Evolutionary conservation across 2,329 filamentous ascomycete genomes (phyloP).

Genomic region (Penicillium thymicola): DNA sequence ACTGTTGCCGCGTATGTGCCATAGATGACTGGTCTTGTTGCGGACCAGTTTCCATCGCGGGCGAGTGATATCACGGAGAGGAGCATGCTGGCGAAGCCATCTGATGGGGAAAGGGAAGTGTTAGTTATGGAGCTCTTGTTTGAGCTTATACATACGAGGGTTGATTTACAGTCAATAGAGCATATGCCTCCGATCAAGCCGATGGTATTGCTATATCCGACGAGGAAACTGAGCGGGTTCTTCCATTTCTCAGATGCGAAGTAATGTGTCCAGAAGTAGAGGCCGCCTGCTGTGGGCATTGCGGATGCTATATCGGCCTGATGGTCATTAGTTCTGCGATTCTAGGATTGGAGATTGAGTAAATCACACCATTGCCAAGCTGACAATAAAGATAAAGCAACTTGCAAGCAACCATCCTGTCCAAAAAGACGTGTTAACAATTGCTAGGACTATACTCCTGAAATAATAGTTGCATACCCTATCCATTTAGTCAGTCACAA

Average conservation of each 20-base stretch:
- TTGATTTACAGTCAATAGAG: slow-evolving; percentile 56
- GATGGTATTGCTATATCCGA: slow-evolving; percentile 61
- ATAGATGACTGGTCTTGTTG: slow-evolving; percentile 54
- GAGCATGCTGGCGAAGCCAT: slow-evolving; percentile 45
- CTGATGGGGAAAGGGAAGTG: neutral
- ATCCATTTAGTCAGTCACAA: neutral
- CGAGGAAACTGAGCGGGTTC: slow-evolving; percentile 58
- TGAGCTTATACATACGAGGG: no score
- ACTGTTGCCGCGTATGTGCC: slow-evolving; percentile 55
- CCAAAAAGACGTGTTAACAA: neutral
- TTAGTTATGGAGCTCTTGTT: neutral
- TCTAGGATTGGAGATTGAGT: neutral
- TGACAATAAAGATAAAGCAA: slow-evolving; percentile 57
- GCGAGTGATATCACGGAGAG: slow-evolving; percentile 55
- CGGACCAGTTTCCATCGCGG: slow-evolving; percentile 53
- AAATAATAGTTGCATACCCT: slow-evolving; percentile 9
- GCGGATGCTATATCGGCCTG: slow-evolving; percentile 51
- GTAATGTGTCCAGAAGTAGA: slow-evolving; percentile 61
- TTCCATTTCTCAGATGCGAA: slow-evolving; percentile 54
- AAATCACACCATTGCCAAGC: slow-evolving; percentile 54
- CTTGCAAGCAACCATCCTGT: slow-evolving; percentile 55
- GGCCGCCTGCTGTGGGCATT: slow-evolving; percentile 58
- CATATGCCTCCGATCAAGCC: slow-evolving; percentile 61
- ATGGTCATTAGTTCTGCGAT: neutral
- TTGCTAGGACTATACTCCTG: neutral